Percentiles rank a stretch among this genome's conserved stretches.
Conservation (phyloP, 768 basidiomycete genomes). For the Naematelia encephala region DNA sequence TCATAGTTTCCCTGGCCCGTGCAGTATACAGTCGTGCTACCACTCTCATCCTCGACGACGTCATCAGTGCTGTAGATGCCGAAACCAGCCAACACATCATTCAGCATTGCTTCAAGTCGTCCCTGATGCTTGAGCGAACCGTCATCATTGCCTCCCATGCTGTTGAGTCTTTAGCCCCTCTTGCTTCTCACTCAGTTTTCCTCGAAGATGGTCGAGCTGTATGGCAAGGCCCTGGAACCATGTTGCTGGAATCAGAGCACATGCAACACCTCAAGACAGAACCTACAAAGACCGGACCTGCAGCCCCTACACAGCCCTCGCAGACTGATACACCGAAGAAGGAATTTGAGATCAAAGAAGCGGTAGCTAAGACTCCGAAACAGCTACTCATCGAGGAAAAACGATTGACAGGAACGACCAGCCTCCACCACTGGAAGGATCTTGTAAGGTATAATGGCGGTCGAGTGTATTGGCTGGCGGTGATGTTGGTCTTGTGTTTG, state of each 20-base stretch:
- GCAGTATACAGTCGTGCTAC: constrained; percentile 62
- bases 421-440: constrained; percentile 26
- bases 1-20: constrained; percentile 58
- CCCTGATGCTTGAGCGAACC: constrained; percentile 56
- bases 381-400: constrained; percentile 37
- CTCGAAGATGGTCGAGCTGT: constrained; percentile 31
- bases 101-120: constrained; percentile 55
- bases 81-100: constrained; percentile 58
- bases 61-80: constrained; percentile 63
- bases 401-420: constrained; percentile 19
- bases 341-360: constrained; percentile 21
- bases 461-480: constrained; percentile 24
- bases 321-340: constrained; percentile 1
- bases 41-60: constrained; percentile 66
- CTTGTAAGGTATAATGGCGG: constrained; percentile 24
- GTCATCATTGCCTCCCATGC: constrained; percentile 56
- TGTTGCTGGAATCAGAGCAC: constrained; percentile 26
- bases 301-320: background rate
- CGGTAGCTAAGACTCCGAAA: constrained; percentile 25
- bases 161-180: constrained; percentile 42
- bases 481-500: constrained; percentile 10
- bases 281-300: too few species aligned
- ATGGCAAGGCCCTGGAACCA: constrained; percentile 25
- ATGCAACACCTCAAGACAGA: constrained; percentile 34
- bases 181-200: constrained; percentile 42